Percentiles rank a stretch among this genome's conserved stretches.
Conservation (phyloP, 176 grass and related monocot genomes). For the Calamus simplicifolius region DNA sequence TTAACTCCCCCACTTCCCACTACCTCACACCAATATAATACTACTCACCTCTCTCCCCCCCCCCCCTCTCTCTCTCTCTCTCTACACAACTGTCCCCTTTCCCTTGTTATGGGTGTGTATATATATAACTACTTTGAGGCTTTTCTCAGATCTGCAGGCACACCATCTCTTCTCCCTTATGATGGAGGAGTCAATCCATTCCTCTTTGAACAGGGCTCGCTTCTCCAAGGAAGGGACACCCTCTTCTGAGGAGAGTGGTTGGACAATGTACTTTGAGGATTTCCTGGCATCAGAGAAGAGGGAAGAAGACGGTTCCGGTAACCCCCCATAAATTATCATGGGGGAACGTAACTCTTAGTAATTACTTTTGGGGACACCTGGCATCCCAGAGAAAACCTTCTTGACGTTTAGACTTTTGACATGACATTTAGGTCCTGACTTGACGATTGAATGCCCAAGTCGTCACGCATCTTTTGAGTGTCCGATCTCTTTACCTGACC, state of each 20-base stretch:
- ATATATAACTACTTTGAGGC: slow-evolving; percentile 16
- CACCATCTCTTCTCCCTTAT: neutral
- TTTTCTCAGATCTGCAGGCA: neutral
- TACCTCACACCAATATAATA: no score
- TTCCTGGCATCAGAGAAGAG: slow-evolving; percentile 60
- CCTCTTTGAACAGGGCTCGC: slow-evolving; percentile 35
- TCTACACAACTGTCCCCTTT: neutral
- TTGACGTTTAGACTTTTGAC: no score
- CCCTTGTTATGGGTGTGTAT: slow-evolving; percentile 35
- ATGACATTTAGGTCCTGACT: no score
- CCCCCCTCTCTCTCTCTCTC: slow-evolving; percentile 2
- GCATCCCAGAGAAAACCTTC: no score
- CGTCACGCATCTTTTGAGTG: no score
- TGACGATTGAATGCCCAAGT: no score
- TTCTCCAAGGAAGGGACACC: slow-evolving; percentile 15
- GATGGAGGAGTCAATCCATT: slow-evolving; percentile 58
- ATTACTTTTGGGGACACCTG: no score
- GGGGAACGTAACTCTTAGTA: no score
- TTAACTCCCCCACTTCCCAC: neutral
- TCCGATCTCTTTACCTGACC: no score
- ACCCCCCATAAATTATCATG: no score
- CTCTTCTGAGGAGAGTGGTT: slow-evolving; percentile 63
- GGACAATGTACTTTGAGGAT: slow-evolving; percentile 78
- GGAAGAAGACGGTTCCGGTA: slow-evolving; percentile 32
- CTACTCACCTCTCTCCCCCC: neutral